These are phyloP conservation scores for Suillus hirtellus DNA, from an alignment of 768 basidiomycete species.

Conservation along the genomic window DNA sequence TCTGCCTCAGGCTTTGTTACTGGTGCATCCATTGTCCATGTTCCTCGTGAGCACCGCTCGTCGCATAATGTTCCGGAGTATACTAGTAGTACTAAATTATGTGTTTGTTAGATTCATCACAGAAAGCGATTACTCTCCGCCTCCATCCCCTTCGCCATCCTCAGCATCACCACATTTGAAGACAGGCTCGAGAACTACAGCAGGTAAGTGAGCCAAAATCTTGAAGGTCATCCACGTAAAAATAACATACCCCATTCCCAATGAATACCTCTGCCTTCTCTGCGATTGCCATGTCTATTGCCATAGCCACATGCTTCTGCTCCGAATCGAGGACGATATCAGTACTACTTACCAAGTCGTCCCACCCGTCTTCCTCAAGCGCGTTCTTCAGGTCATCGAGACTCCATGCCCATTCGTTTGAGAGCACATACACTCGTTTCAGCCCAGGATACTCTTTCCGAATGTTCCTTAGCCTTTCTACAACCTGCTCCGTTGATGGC, in stretches of 20 bases:
- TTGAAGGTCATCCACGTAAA: not conserved
- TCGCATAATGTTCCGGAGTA: not conserved
- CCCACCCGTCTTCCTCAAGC: slow-evolving; percentile 50
- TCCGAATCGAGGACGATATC: slow-evolving; percentile 44
- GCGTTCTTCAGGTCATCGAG: slow-evolving; percentile 39
- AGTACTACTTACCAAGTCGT: slow-evolving; percentile 42
- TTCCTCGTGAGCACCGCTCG: not conserved
- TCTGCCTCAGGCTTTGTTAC: not conserved
- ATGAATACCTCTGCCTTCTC: slow-evolving; percentile 59
- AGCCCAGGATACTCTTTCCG: slow-evolving; percentile 34
- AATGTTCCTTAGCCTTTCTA: slow-evolving; percentile 37
- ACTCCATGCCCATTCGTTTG: slow-evolving; percentile 51
- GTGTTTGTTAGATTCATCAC: slow-evolving; percentile 23
- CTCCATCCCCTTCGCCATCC: slow-evolving; percentile 46
- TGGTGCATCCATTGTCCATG: not conserved
- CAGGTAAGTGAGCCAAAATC: not conserved
- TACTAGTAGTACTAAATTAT: not conserved
- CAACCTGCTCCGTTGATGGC: slow-evolving; percentile 44
- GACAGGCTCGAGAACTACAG: slow-evolving; percentile 48
- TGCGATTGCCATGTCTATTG: slow-evolving; percentile 63
- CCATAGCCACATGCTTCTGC: slow-evolving; percentile 49
- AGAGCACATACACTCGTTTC: slow-evolving; percentile 46
- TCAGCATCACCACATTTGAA: slow-evolving; percentile 50
- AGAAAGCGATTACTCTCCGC: slow-evolving; percentile 42
- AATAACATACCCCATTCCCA: slow-evolving; percentile 55